Base-by-base conservation (phyloP, 2,329 filamentous ascomycete species). In the Verticillium longisporum region DNA sequence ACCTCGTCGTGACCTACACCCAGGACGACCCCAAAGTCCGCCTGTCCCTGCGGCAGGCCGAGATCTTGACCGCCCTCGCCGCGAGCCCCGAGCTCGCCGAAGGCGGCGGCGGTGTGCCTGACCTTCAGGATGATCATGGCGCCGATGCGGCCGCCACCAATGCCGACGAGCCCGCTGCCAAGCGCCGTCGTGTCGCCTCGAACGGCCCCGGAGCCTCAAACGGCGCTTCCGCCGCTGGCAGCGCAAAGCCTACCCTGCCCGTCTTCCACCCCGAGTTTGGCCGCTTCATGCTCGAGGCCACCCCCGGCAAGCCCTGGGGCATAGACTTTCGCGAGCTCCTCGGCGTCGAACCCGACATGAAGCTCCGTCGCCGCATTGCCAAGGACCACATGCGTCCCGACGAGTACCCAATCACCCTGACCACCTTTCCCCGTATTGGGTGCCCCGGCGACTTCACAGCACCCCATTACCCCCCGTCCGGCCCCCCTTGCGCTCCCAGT, bases 181-280 rank as follows among this genome's bases (percentile, higher is more conserved):
- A 76, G 73, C 67, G 75, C 68, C 70, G 79, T 74, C 73, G 82
- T 61, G 65, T 68, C 60, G 59, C 63, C 58, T 61, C 67, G 41
- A 71, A 70, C 11, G 67, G 69, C 13, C 72, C n/a, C n/a, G n/a
- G n/a, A n/a, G n/a, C n/a, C 34, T 4, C 4, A 5, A 14, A 38
- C 37, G 33, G 5, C 18, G 34, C 56, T 14, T 4, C 21, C 26
- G 26, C 54, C 6, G 54, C 26, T 6, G 18, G 34, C 14, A 36
- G 21, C 21, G 26, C 56, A 6, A 31, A 14, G 21, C 57, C 53
- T 18, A 63, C 63, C n/a, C 63, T 93, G 15, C 95, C 95, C 15
- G 92, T 96, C n/a, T 99, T 98, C 71, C 95, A 98, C 71, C 95
- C 95, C 1, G 95, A 99, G 71, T 99, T 98, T 73, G 95, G 95